Base-by-base conservation (phyloP, 768 basidiomycete species). In the Lactarius quietus region DNA sequence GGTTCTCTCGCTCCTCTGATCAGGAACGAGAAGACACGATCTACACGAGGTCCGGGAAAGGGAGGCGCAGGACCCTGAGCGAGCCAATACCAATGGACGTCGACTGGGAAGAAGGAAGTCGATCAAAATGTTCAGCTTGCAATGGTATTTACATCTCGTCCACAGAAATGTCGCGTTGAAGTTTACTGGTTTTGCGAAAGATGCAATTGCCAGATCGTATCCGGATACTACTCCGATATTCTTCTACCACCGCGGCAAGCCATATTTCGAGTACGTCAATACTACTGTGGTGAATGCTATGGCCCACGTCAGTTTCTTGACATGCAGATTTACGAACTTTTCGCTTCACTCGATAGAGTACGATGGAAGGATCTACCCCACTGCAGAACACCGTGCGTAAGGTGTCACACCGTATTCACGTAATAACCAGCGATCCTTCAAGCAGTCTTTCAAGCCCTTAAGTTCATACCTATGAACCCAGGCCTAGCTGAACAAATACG, bases 311-410 rank as follows among this genome's bases (percentile, higher is more conserved):
- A 10, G 4, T 15, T 26, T 26, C 14, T 14, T 57, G 33, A 41
- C 41, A 4, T 12, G 9, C 58, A 69, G 68, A n/a, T 69, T 69
- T 59, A 69, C 68, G 4, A 69, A 69, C 35, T 69, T 69, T 33
- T 67, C 68, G 6, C 17, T 56, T 29, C 66, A 69, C 51, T 52
- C 66, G 8, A n/a, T 69, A 8, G 53, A 51, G 38, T 63, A 67
- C 36, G 26, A 61, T 1, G 35, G 61, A 41, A 57, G 51, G n/a
- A 57, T 55, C n/a, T 69, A 69, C 23, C 41, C 68, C 28, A 69
- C 68, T 20, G 58, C 68, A 2, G 68, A 69, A 53, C 68, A 69
- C 29, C 68, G 68, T 69, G 62, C 41, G 68, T 68, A 14, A 12
- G 29, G 15, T 38, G 39, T 8, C 14, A 35, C n/a, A 33, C 51